phyloP scores from a whole-genome alignment of 1,284 basidiomycete genomes.

The Agaricales sp. region DNA sequence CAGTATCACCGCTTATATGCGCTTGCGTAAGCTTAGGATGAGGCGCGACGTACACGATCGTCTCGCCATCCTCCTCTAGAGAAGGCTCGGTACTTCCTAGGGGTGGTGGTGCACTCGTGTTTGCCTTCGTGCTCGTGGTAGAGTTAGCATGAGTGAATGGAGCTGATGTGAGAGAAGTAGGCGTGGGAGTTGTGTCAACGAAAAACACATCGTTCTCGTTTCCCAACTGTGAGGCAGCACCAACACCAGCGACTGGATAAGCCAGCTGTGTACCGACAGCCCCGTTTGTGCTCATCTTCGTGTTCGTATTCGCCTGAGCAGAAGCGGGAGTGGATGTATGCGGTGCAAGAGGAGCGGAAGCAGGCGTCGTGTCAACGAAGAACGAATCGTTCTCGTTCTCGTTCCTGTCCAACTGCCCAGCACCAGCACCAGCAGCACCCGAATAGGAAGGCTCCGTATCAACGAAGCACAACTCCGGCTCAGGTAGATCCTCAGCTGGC shows the following conservation, averaged over 20 bases:
- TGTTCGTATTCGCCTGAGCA: too few relatives aligned
- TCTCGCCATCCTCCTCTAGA: slow-evolving; percentile 33
- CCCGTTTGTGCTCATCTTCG: too few relatives aligned
- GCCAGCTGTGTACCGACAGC: too few relatives aligned
- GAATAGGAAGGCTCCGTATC: background rate
- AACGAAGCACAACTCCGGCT: background rate
- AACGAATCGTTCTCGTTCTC: slow-evolving; percentile 15
- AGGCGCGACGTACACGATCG: slow-evolving; percentile 54
- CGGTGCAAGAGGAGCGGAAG: slow-evolving; percentile 11
- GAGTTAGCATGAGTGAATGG: too few relatives aligned
- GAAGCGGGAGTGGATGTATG: background rate
- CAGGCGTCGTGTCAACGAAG: slow-evolving; percentile 31
- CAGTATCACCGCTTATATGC: slow-evolving; percentile 10
- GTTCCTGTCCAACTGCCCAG: too few relatives aligned
- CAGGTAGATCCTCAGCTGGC: background rate
- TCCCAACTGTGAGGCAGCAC: too few relatives aligned
- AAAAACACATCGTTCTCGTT: slow-evolving; percentile 15
- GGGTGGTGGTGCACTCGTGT: too few relatives aligned
- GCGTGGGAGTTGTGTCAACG: slow-evolving; percentile 8
- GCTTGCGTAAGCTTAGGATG: slow-evolving; percentile 21
- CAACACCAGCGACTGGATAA: too few relatives aligned
- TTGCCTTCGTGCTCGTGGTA: too few relatives aligned
- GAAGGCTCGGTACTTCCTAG: background rate
- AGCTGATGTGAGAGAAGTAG: slow-evolving; percentile 10
- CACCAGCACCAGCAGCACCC: background rate